phyloP scores from a whole-genome alignment of 2,329 filamentous ascomycete species.

The Capronia americana region DNA sequence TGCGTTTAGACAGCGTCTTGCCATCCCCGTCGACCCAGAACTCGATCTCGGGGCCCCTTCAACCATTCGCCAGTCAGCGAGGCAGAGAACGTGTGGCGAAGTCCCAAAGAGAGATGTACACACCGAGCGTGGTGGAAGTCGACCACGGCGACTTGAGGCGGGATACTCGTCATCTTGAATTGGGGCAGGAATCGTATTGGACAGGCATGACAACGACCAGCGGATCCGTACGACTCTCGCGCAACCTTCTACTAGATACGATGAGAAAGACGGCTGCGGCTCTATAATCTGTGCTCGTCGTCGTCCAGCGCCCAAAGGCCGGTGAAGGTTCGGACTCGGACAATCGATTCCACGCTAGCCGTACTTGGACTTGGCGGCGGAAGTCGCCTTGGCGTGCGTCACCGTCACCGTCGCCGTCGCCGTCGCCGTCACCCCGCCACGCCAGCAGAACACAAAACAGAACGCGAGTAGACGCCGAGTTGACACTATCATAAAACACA shows the following conservation, averaged over 20 bases:
- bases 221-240: not conserved
- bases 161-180: constrained; percentile 28
- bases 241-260: not conserved
- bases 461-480: too few relatives aligned
- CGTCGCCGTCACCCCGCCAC: too few relatives aligned
- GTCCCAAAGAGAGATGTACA: constrained; percentile 29
- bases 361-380: not conserved
- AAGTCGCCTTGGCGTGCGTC: not conserved
- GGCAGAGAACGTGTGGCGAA: not conserved
- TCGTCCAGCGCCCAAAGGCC: not conserved
- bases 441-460: too few relatives aligned
- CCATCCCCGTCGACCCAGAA: constrained; percentile 82
- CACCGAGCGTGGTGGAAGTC: constrained; percentile 79
- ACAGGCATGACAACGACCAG: constrained; percentile 7
- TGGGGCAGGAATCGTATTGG: too few relatives aligned
- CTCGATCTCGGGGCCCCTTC: constrained; percentile 87
- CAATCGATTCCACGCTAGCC: not conserved
- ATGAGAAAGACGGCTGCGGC: not conserved
- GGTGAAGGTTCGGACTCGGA: constrained; percentile 3
- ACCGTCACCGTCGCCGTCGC: too few relatives aligned
- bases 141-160: constrained; percentile 77
- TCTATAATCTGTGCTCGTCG: too few relatives aligned
- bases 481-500: too few relatives aligned
- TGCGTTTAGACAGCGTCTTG: constrained; percentile 79
- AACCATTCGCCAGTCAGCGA: constrained; percentile 13